These are phyloP conservation scores for Diplodia corticola DNA, from an alignment of 2,329 filamentous ascomycete species.

Conservation along the genomic window DNA sequence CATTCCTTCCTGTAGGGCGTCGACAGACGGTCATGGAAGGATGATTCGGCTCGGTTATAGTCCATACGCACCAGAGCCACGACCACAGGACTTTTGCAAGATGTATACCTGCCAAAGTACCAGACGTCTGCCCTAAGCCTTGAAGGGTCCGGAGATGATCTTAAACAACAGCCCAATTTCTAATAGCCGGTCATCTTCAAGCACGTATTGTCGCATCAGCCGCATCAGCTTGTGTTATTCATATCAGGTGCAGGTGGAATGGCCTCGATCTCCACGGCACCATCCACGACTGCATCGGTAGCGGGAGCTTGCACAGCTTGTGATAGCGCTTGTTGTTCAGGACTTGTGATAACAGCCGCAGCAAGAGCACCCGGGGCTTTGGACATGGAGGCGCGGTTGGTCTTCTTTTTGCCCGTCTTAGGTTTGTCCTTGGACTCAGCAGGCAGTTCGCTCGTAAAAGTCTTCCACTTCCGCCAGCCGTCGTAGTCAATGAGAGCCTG, in stretches of 20 bases:
- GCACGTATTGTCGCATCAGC: neutral
- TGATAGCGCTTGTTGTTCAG: conserved; percentile 12
- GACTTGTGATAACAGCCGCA: neutral
- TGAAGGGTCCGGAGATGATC: too few relatives aligned
- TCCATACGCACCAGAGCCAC: neutral
- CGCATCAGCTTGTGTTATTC: neutral
- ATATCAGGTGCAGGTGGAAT: neutral
- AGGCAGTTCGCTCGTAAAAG: conserved; percentile 55
- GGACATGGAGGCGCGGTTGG: conserved; percentile 16
- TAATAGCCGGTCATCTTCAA: too few relatives aligned
- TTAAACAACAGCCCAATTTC: neutral
- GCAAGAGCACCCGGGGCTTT: neutral
- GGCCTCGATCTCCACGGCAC: neutral
- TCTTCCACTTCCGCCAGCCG: conserved; percentile 97
- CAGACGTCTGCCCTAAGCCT: too few relatives aligned
- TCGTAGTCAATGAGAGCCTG: conserved; percentile 98
- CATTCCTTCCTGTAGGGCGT: neutral
- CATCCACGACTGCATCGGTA: conserved; percentile 3
- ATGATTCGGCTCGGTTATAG: neutral
- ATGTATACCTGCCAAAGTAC: too few relatives aligned
- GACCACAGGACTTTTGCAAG: too few relatives aligned
- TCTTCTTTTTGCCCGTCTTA: conserved; percentile 22
- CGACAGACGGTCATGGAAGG: neutral
- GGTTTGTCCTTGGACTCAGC: conserved; percentile 34
- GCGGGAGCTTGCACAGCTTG: conserved; percentile 10